phyloP scores from a whole-genome alignment of 176 grass and related monocot species.

The Aegilops tauschii region DNA sequence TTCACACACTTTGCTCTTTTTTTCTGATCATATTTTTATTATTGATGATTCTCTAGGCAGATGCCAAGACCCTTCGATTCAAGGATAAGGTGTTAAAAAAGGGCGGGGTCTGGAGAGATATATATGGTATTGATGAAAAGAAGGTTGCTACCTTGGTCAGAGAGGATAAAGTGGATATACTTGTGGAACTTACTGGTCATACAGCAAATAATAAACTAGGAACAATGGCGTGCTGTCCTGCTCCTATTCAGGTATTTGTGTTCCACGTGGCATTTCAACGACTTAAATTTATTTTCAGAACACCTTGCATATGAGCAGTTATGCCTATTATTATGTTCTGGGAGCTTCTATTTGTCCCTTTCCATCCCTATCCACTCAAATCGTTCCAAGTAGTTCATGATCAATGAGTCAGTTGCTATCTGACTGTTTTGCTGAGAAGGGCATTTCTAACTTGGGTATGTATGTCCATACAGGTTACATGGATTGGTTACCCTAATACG shows the following conservation, averaged over 20 bases:
- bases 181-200: conserved; percentile 98
- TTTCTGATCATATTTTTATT: conserved; percentile 27
- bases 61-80: conserved; percentile 94
- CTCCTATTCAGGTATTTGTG: conserved; percentile 77
- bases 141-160: conserved; percentile 83
- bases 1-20: conserved; percentile 2
- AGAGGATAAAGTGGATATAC: conserved; percentile 98
- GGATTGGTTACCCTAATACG: conserved; percentile 99
- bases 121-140: conserved; percentile 96
- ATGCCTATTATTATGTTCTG: conserved; percentile 8
- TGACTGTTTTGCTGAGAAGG: not conserved
- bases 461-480: conserved; percentile 66
- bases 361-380: not conserved
- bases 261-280: conserved; percentile 13
- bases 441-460: conserved; percentile 11
- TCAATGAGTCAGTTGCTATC: conserved; percentile 17
- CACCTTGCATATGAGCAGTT: conserved; percentile 1
- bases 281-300: conserved; percentile 17
- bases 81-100: conserved; percentile 94
- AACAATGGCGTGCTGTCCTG: conserved; percentile 88
- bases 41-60: conserved; percentile 72
- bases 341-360: not conserved
- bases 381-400: not conserved
- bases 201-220: conserved; percentile 98
- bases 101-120: conserved; percentile 93